Evolutionary conservation across 2,329 filamentous ascomycete species (phyloP).

Genomic region (Talaromyces pinophilus): DNA sequence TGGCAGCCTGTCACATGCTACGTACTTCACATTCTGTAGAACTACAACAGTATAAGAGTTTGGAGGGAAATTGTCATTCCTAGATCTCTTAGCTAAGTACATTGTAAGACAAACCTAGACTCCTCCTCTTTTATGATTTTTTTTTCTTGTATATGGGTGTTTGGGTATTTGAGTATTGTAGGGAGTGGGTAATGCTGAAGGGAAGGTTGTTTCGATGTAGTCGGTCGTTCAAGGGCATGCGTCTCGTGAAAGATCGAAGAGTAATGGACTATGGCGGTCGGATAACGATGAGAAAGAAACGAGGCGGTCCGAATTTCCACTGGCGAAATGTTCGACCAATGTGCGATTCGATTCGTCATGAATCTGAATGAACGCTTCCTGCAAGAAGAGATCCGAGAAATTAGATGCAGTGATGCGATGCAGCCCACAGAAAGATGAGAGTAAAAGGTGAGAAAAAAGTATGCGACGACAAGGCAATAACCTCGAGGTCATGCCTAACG

Average conservation of each 20-base stretch:
- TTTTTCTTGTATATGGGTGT: conserved; percentile 25
- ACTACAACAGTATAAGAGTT: conserved; percentile 6
- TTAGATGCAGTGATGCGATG: background rate
- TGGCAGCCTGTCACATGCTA: background rate
- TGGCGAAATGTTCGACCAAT: background rate
- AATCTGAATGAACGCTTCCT: background rate
- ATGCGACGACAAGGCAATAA: conserved; percentile 5
- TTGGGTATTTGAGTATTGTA: conserved; percentile 2
- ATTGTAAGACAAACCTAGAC: conserved; percentile 19
- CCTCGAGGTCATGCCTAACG: background rate
- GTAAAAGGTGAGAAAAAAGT: background rate
- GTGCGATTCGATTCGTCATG: background rate
- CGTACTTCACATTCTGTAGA: background rate
- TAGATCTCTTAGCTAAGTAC: conserved; percentile 28
- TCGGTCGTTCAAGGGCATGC: background rate
- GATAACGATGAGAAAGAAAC: background rate
- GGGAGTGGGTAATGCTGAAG: conserved; percentile 2
- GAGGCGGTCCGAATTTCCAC: background rate
- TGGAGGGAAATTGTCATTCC: conserved; percentile 36
- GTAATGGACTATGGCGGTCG: background rate
- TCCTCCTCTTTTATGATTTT: conserved; percentile 32
- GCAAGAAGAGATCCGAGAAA: background rate
- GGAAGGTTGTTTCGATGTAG: background rate
- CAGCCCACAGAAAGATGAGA: background rate
- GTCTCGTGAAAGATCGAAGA: background rate